Evolutionary conservation across 2,329 filamentous ascomycete species (phyloP).

Genomic region (Colletotrichum sp.): DNA sequence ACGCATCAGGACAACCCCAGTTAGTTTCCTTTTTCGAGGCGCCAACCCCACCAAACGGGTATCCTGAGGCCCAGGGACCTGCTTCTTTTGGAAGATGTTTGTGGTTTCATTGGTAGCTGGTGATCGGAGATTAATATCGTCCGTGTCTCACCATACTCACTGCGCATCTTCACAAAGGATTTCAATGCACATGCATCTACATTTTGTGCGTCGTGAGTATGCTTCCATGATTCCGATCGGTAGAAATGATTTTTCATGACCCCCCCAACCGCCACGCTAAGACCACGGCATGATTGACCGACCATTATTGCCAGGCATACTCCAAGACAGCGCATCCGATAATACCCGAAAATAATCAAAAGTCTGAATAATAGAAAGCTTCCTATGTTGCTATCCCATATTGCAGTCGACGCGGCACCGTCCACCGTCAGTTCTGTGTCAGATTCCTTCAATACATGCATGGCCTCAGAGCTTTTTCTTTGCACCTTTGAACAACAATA

Average conservation of each 20-base stretch:
- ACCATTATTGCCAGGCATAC: background rate
- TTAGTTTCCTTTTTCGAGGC: background rate
- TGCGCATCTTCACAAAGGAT: background rate
- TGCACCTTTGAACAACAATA: background rate
- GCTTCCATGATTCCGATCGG: background rate
- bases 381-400: background rate
- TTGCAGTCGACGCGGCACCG: background rate
- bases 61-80: background rate
- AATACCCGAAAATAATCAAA: background rate
- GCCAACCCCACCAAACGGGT: background rate
- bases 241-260: background rate
- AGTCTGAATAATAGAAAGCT: background rate
- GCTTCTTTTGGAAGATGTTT: background rate
- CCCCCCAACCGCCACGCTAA: background rate
- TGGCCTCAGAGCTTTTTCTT: background rate
- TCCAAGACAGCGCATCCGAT: background rate
- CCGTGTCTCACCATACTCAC: background rate
- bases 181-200: background rate
- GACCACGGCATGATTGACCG: background rate
- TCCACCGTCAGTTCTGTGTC: background rate
- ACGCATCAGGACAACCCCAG: background rate
- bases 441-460: background rate
- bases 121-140: background rate
- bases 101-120: background rate
- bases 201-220: background rate